Conservation (phyloP, 2,329 filamentous ascomycete species). For the Sporothrix phasma region DNA sequence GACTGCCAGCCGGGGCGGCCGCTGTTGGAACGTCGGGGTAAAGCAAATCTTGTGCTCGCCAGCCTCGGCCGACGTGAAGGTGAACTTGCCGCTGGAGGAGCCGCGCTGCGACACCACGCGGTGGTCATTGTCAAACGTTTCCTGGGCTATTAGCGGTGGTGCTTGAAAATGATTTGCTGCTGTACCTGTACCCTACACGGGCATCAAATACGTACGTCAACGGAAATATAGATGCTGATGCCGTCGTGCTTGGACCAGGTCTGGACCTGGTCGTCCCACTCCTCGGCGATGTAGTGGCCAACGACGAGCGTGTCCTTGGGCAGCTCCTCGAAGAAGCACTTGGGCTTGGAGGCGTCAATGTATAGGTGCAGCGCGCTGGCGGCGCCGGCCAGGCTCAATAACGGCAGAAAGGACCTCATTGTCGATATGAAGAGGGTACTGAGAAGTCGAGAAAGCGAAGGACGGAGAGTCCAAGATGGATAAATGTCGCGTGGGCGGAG, state of each 20-base stretch:
- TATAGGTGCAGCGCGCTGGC: conserved; percentile 90
- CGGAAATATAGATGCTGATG: conserved; percentile 78
- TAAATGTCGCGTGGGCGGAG: neutral
- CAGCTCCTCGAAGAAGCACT: conserved; percentile 97
- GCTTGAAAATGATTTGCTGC: neutral
- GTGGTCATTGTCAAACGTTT: conserved; percentile 96
- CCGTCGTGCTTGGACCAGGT: conserved; percentile 63
- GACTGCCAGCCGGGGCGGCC: conserved; percentile 62
- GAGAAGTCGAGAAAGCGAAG: neutral
- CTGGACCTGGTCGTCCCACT: conserved; percentile 62
- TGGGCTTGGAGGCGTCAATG: conserved; percentile 73
- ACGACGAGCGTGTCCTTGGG: conserved; percentile 96
- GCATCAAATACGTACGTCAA: conserved; percentile 45
- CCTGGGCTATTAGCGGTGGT: conserved; percentile 34
- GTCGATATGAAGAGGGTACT: conserved; percentile 17
- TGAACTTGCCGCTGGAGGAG: conserved; percentile 69
- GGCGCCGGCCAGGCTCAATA: conserved; percentile 54
- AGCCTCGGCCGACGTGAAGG: conserved; percentile 88
- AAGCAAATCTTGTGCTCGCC: conserved; percentile 96
- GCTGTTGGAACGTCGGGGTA: conserved; percentile 65
- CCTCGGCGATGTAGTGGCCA: conserved; percentile 79
- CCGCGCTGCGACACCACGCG: conserved; percentile 85
- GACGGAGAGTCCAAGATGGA: neutral
- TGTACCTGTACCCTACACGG: neutral
- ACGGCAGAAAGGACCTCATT: conserved; percentile 53